Evolutionary conservation across 1,139 yeast genomes (phyloP).

Genomic region (Candida dubliniensis): DNA sequence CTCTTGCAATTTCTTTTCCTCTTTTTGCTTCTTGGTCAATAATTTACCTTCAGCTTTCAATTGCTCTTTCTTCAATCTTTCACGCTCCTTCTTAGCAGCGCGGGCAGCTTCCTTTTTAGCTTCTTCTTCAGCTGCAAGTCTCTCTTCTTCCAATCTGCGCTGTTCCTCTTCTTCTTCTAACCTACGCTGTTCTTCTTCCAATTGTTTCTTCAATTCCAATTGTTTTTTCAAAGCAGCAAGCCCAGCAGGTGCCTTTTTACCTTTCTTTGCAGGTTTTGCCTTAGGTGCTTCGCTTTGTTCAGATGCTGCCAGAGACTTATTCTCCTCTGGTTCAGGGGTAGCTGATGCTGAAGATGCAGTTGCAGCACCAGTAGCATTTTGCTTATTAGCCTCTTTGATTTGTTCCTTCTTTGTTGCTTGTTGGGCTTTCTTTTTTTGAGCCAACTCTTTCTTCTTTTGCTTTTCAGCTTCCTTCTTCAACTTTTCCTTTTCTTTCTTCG

Average conservation of each 20-base stretch:
- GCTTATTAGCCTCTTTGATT: constrained; percentile 62
- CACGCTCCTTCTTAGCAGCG: constrained; percentile 78
- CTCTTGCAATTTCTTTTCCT: constrained; percentile 82
- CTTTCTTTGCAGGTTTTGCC: constrained; percentile 48
- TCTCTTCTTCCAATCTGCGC: constrained; percentile 60
- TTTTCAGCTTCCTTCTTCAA: constrained; percentile 98
- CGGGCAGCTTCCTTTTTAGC: constrained; percentile 67
- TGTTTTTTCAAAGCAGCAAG: constrained; percentile 81
- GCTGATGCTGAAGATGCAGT: constrained; percentile 30
- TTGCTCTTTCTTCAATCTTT: constrained; percentile 73
- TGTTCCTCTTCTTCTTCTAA: constrained; percentile 72
- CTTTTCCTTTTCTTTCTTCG: constrained; percentile 96
- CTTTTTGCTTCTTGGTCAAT: constrained; percentile 90
- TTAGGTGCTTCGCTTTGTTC: constrained; percentile 17
- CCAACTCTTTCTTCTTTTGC: constrained; percentile 87
- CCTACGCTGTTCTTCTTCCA: constrained; percentile 68
- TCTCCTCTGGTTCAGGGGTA: constrained; percentile 38
- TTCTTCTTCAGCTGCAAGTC: constrained; percentile 62
- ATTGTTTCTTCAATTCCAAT: constrained; percentile 80
- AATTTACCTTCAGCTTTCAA: constrained; percentile 91
- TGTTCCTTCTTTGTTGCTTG: constrained; percentile 65
- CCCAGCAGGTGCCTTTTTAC: constrained; percentile 75
- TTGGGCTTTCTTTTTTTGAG: constrained; percentile 75
- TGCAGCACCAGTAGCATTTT: constrained; percentile 51
- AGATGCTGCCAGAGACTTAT: constrained; percentile 14